These are phyloP conservation scores for Cercospora sp. DNA, from an alignment of 2,329 filamentous ascomycete species.

Conservation along the genomic window DNA sequence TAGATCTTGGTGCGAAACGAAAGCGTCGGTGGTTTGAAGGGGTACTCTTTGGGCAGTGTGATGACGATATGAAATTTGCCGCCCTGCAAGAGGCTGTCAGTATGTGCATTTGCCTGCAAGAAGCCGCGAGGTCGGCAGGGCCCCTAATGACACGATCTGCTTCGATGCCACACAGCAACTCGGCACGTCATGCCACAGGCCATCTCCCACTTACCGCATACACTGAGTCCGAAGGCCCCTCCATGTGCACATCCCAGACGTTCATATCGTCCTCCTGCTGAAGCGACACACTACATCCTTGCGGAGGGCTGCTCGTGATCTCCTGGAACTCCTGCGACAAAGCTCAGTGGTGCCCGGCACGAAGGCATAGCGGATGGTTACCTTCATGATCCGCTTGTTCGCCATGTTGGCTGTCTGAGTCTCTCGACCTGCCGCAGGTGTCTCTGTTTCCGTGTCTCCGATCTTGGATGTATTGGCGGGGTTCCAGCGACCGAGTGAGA, in stretches of 20 bases:
- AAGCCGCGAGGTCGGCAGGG: neutral
- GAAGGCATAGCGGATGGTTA: slow-evolving; percentile 23
- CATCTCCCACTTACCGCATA: slow-evolving; percentile 57
- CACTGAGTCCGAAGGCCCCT: slow-evolving; percentile 64
- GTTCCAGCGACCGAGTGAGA: neutral
- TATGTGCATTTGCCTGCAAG: neutral
- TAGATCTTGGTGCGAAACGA: slow-evolving; percentile 88
- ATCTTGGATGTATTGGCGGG: neutral
- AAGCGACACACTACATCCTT: slow-evolving; percentile 58
- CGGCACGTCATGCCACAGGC: neutral
- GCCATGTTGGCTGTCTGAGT: slow-evolving; percentile 27
- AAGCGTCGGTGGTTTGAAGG: slow-evolving; percentile 81
- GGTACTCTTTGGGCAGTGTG: slow-evolving; percentile 75
- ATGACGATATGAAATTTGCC: slow-evolving; percentile 74
- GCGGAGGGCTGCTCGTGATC: slow-evolving; percentile 55
- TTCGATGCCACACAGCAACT: neutral
- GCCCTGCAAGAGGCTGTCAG: slow-evolving; percentile 47
- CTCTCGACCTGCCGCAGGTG: neutral
- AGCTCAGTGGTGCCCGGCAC: slow-evolving; percentile 11
- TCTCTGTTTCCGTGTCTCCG: slow-evolving; percentile 2
- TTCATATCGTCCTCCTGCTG: slow-evolving; percentile 65
- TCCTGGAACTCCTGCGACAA: slow-evolving; percentile 60
- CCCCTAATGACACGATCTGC: neutral
- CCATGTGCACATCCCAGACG: slow-evolving; percentile 67
- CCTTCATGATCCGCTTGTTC: slow-evolving; percentile 52